Evolutionary conservation across 345 rosid genomes (phyloP), one percentile per base, ranked within the genome.

Genomic region (Turritis glabra): DNA sequence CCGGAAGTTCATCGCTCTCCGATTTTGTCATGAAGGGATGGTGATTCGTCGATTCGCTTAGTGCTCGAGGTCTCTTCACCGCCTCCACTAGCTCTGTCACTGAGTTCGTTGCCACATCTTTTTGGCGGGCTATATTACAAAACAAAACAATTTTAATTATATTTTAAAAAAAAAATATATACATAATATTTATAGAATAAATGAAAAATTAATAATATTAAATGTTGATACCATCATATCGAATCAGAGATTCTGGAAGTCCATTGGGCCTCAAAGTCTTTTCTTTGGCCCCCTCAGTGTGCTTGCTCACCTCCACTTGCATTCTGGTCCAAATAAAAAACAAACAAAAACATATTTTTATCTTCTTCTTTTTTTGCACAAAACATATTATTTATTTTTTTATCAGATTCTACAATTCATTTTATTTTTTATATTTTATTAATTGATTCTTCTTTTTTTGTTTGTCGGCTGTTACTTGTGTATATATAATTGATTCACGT

Each of bases 181-280:
- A n/a, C n/a, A n/a, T n/a, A n/a, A n/a, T n/a, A n/a, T n/a, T n/a
- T n/a, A n/a, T n/a, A n/a, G n/a, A n/a, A n/a, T n/a, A n/a, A n/a
- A n/a, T n/a, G n/a, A n/a, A n/a, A n/a, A n/a, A n/a, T n/a, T n/a
- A n/a, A n/a, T n/a, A n/a, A n/a, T n/a, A n/a, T n/a, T n/a, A n/a
- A n/a, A n/a, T n/a, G n/a, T n/a, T n/a, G n/a, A n/a, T n/a, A n/a
- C 98, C 97, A 74, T 94, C 98, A 18, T 94, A 94, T 73, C 95
- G 87, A 46, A 94, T 94, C 61, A 94, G 83, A 68, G 98, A 94
- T 77, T 91, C 98, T 0, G 98, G 95, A 82, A 94, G 80, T 80
- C 98, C 98, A 82, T 91, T 94, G 70, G 98, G 98, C 23, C 98
- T 89, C 27, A 87, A 8, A 69, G 29, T 54, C 80, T 91, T 94